A percentile compares a stretch with the other conserved stretches of the same genome.
Evolutionary conservation across 306 rosid species (phyloP).

Genomic region (Mucuna pruriens): DNA sequence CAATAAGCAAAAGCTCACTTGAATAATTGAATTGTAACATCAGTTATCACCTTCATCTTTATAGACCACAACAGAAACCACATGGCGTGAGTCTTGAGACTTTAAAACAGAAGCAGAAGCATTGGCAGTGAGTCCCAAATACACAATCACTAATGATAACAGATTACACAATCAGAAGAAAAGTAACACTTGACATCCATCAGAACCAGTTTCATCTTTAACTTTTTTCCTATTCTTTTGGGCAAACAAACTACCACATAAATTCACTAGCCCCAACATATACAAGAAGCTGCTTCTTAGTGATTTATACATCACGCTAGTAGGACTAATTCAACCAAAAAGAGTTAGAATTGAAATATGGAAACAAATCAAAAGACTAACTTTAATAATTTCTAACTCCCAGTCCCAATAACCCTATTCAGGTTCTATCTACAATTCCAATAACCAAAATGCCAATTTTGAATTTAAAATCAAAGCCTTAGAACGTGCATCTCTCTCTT

Average conservation of each 20-base stretch:
- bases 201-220: not conserved
- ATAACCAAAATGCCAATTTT: not conserved
- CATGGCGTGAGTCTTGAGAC: not conserved
- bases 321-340: not conserved
- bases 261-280: not conserved
- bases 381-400: not conserved
- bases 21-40: not conserved
- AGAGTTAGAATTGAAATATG: not conserved
- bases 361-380: not conserved
- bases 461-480: not conserved
- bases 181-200: not conserved
- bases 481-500: not conserved
- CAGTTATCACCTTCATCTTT: slow-evolving; percentile 9
- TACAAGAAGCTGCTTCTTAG: not conserved
- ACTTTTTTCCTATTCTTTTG: not conserved
- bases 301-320: not conserved
- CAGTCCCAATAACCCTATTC: not conserved
- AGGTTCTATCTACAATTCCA: not conserved
- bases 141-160: not conserved
- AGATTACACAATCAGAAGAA: not conserved
- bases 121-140: not conserved
- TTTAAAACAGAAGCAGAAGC: not conserved
- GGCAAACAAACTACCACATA: slow-evolving; percentile 2
- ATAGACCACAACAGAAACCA: not conserved
- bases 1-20: not conserved